Evolutionary conservation across 345 rosid genomes (phyloP), one percentile per base, ranked within the genome.

Genomic region (Hypericum androsaemum): DNA sequence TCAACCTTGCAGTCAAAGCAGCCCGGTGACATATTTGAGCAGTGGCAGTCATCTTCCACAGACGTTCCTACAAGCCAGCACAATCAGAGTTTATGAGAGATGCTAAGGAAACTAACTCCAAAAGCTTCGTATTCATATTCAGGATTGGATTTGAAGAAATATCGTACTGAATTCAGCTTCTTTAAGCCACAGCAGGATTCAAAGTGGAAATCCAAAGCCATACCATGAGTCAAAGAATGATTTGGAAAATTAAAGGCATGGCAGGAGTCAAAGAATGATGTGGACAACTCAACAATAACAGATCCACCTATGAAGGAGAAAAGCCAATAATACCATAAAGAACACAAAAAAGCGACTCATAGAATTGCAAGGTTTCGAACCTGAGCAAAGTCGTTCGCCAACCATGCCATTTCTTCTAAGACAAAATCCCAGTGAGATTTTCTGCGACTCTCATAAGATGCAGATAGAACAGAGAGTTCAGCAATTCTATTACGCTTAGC

Each of bases 331-430:
- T 22, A 1, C 32, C 32, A 22, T 22, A 22, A 22, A 22, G 32
- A 22, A 22, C 32, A 22, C 32, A 22, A 22, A 4, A 22, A 22
- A 4, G 4, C 32, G 32, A 22, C 32, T 22, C 32, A 22, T 61
- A 52, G 60, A 16, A 39, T 46, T 46, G 52, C 52, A 53, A 43
- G 48, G 56, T 28, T 22, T 22, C 74, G 67, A 59, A 94, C 99
- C 99, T 94, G 99, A 0, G 86, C 82, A 79, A 94, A 82, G 73
- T 94, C 99, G 77, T 86, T 88, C 62, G 99, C 99, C 70, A 94
- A 65, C 99, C 99, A 94, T 54, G 83, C 74, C 95, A 94, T 88
- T 72, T 94, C 99, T 84, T 94, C 97, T n/a, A 94, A 92, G 69
- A 94, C 92, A 73, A 79, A 88, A 72, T 82, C 94, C 99, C 99